A percentile compares a stretch with the other conserved stretches of the same genome.
Evolutionary conservation across 257 asterid species (phyloP).

Genomic region (Eustoma russellianum): DNA sequence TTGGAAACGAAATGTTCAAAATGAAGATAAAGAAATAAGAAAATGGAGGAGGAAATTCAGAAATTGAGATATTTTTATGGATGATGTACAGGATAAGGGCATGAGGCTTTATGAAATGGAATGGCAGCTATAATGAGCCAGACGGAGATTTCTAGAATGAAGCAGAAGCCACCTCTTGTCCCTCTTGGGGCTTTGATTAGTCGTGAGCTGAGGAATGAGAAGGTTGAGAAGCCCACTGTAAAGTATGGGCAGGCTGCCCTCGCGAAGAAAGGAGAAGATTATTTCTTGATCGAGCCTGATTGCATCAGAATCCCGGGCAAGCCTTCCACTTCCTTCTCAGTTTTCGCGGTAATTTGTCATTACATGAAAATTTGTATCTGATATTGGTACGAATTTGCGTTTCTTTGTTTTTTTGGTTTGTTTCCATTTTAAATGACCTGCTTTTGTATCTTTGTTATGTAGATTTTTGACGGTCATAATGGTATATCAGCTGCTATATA

Average conservation of each 20-base stretch:
- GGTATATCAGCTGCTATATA: constrained; percentile 98
- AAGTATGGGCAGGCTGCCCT: constrained; percentile 77
- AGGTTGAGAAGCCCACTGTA: constrained; percentile 61
- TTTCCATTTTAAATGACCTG: background rate
- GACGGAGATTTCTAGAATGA: constrained; percentile 47
- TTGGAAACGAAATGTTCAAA: background rate
- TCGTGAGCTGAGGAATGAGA: constrained; percentile 67
- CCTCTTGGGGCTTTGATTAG: constrained; percentile 77
- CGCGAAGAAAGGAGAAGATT: constrained; percentile 94
- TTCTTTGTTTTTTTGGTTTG: too few relatives aligned
- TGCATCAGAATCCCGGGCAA: constrained; percentile 61
- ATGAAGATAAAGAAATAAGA: too few relatives aligned
- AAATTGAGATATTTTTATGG: background rate
- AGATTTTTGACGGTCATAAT: constrained; percentile 97
- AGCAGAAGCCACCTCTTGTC: constrained; percentile 62
- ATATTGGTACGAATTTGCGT: too few relatives aligned
- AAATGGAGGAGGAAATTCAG: background rate
- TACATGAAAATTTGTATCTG: background rate
- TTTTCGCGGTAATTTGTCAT: constrained; percentile 56
- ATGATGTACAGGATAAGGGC: constrained; percentile 23
- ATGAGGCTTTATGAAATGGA: constrained; percentile 32
- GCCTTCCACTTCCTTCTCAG: constrained; percentile 58
- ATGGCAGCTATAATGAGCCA: constrained; percentile 38
- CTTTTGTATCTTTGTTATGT: constrained; percentile 12
- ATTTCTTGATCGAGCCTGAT: constrained; percentile 55